Conservation (phyloP, 2,329 filamentous ascomycete genomes). For the Colletotrichum sp. region DNA sequence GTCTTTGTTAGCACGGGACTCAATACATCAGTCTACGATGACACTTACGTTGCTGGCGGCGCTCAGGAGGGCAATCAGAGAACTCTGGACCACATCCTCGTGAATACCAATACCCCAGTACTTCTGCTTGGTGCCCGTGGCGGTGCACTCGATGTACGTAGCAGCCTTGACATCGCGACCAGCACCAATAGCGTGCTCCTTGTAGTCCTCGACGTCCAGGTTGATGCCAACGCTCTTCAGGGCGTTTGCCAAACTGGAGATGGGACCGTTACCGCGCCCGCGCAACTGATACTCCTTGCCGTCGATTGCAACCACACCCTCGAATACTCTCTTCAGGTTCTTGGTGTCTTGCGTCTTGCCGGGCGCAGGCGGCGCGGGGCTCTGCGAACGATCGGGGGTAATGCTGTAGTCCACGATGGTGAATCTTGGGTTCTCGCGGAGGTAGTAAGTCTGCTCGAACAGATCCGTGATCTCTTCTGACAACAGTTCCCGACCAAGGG, state of each 20-base stretch:
- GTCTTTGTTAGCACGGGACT: slow-evolving; percentile 10
- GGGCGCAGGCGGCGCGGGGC: slow-evolving; percentile 70
- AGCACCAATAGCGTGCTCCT: slow-evolving; percentile 89
- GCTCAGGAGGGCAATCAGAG: slow-evolving; percentile 82
- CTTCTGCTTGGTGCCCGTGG: slow-evolving; percentile 68
- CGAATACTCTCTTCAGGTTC: slow-evolving; percentile 82
- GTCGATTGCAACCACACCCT: slow-evolving; percentile 84
- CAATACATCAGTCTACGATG: not conserved
- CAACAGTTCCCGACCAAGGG: slow-evolving; percentile 81
- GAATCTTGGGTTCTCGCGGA: slow-evolving; percentile 84
- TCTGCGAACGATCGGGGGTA: slow-evolving; percentile 78
- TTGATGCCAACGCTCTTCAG: slow-evolving; percentile 81
- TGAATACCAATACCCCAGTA: slow-evolving; percentile 94
- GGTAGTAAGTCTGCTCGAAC: slow-evolving; percentile 89
- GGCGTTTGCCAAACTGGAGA: slow-evolving; percentile 86
- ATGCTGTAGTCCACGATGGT: slow-evolving; percentile 91
- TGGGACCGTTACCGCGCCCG: slow-evolving; percentile 87
- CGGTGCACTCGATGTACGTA: slow-evolving; percentile 89
- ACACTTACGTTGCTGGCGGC: slow-evolving; percentile 83
- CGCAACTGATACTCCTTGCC: slow-evolving; percentile 78
- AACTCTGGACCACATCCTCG: slow-evolving; percentile 90
- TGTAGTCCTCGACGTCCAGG: slow-evolving; percentile 92
- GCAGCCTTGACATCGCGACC: slow-evolving; percentile 90
- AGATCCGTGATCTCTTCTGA: slow-evolving; percentile 83
- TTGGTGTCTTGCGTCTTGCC: slow-evolving; percentile 79